Evolutionary conservation across 805 yeast genomes (phyloP).

Genomic region (Metschnikowia koreensis): DNA sequence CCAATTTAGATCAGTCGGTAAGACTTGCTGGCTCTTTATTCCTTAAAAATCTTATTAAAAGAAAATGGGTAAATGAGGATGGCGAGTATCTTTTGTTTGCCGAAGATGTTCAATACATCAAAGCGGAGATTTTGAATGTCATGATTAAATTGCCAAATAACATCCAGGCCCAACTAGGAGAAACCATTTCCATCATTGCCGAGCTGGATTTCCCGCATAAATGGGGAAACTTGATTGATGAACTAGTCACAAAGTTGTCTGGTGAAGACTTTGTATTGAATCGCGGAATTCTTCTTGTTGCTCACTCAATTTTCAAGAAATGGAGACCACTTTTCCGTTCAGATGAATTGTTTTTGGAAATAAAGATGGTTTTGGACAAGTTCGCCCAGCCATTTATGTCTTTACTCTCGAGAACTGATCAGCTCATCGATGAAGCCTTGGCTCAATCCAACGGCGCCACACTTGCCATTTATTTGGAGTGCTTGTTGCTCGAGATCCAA

Average conservation of each 20-base stretch:
- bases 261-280: slow-evolving; percentile 67
- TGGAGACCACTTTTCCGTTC: slow-evolving; percentile 96
- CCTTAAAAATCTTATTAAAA: slow-evolving; percentile 80
- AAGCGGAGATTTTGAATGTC: slow-evolving; percentile 73
- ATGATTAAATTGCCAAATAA: slow-evolving; percentile 81
- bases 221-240: slow-evolving; percentile 79
- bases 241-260: slow-evolving; percentile 65
- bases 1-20: slow-evolving; percentile 49
- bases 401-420: slow-evolving; percentile 67
- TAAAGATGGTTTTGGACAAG: slow-evolving; percentile 78
- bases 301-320: slow-evolving; percentile 92
- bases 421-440: slow-evolving; percentile 48
- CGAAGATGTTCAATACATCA: slow-evolving; percentile 65
- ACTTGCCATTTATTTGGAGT: slow-evolving; percentile 61
- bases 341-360: slow-evolving; percentile 84
- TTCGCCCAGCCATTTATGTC: slow-evolving; percentile 77
- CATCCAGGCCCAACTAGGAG: slow-evolving; percentile 91
- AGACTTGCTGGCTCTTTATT: slow-evolving; percentile 87
- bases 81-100: slow-evolving; percentile 67
- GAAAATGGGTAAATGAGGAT: slow-evolving; percentile 88
- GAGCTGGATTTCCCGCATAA: slow-evolving; percentile 92
- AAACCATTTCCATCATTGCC: slow-evolving; percentile 87
- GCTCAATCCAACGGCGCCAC: slow-evolving; percentile 46
- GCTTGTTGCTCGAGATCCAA: slow-evolving; percentile 67
- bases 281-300: slow-evolving; percentile 84